Conservation (phyloP, 2,329 filamentous ascomycete genomes). For the Fusarium sp. region DNA sequence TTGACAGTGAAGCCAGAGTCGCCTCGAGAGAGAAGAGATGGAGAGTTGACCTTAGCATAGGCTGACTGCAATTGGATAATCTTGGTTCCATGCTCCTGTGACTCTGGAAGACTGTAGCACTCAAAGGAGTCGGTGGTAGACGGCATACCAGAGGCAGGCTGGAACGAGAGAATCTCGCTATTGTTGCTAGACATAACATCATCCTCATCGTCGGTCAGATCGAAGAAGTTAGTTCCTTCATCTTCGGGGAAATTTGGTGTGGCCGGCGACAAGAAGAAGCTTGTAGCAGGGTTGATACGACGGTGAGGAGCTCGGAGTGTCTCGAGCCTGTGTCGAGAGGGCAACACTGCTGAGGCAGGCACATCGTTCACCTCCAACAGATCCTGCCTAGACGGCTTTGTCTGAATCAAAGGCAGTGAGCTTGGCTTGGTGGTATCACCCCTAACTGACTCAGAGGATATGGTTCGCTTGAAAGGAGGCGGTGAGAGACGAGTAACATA, state of each 20-base stretch:
- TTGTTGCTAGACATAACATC: constrained; percentile 52
- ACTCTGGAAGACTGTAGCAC: constrained; percentile 61
- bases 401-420: constrained; percentile 41
- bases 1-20: constrained; percentile 34
- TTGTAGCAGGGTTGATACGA: constrained; percentile 46
- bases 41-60: constrained; percentile 39
- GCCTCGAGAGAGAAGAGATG: constrained; percentile 40
- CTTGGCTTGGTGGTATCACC: constrained; percentile 38
- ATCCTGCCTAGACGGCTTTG: constrained; percentile 23
- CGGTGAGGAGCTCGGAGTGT: constrained; percentile 41
- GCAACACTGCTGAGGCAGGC: constrained; percentile 35
- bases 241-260: constrained; percentile 54
- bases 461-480: constrained; percentile 59
- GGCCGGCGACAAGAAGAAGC: constrained; percentile 48
- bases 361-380: constrained; percentile 18
- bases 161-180: constrained; percentile 49
- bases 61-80: constrained; percentile 26
- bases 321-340: constrained; percentile 38
- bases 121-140: constrained; percentile 41
- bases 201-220: constrained; percentile 58
- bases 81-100: constrained; percentile 39
- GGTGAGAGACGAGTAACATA: constrained; percentile 63
- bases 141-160: constrained; percentile 31
- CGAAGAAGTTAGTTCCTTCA: constrained; percentile 59
- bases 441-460: constrained; percentile 46